Conservation (phyloP, 2,329 filamentous ascomycete genomes). For the Hymenotorrendiella dingleyae region DNA sequence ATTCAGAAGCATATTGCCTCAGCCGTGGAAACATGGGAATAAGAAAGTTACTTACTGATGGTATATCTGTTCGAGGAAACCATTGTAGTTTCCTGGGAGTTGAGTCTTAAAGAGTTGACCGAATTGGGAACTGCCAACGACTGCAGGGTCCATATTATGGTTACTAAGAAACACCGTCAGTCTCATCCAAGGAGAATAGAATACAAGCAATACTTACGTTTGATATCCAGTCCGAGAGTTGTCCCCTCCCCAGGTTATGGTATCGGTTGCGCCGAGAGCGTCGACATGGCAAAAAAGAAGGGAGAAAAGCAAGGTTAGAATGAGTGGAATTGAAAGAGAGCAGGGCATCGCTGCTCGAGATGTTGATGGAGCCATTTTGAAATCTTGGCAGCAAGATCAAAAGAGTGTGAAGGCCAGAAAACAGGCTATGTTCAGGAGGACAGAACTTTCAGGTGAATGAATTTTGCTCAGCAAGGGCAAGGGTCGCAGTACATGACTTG, state of each 20-base stretch:
- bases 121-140: constrained; percentile 50
- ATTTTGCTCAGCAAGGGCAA: too few relatives aligned
- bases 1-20: too few relatives aligned
- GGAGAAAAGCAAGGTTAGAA: constrained; percentile 16
- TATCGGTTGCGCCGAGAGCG: constrained; percentile 23
- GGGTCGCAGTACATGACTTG: too few relatives aligned
- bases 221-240: constrained; percentile 49
- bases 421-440: too few relatives aligned
- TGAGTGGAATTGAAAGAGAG: constrained; percentile 12
- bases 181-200: neutral
- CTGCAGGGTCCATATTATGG: constrained; percentile 57
- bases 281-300: constrained; percentile 10
- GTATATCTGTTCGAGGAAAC: constrained; percentile 45
- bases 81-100: constrained; percentile 47
- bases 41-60: too few relatives aligned
- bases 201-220: constrained; percentile 34
- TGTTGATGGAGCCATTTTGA: constrained; percentile 3
- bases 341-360: constrained; percentile 3
- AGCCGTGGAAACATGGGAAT: too few relatives aligned
- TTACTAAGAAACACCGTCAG: too few relatives aligned
- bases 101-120: constrained; percentile 47
- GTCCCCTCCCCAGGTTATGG: constrained; percentile 55
- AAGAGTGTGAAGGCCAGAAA: too few relatives aligned
- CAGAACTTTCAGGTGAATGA: too few relatives aligned
- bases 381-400: too few relatives aligned